phyloP scores from a whole-genome alignment of 169 alveolate species.

The Cryptosporidium bovis region DNA sequence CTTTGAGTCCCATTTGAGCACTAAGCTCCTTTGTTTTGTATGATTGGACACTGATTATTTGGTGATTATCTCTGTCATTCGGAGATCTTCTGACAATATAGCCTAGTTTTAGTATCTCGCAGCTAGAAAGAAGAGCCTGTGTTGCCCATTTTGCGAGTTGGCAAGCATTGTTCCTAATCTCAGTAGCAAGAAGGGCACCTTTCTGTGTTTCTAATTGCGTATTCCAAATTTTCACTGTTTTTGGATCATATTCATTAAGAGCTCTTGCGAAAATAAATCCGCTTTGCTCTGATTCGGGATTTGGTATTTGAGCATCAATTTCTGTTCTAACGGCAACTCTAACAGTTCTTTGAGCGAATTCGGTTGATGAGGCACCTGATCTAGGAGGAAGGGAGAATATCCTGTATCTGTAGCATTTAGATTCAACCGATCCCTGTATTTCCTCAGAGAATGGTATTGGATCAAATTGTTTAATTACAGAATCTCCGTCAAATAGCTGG shows the following conservation, averaged over 20 bases:
- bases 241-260: slow-evolving; percentile 85
- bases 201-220: slow-evolving; percentile 88
- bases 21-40: slow-evolving; percentile 89
- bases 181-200: slow-evolving; percentile 89
- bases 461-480: slow-evolving; percentile 26
- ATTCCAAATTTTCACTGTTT: slow-evolving; percentile 87
- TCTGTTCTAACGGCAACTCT: slow-evolving; percentile 76
- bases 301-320: slow-evolving; percentile 79
- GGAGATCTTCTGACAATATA: slow-evolving; percentile 86
- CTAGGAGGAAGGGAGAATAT: slow-evolving; percentile 85
- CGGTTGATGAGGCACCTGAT: slow-evolving; percentile 76
- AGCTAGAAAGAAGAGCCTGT: slow-evolving; percentile 89
- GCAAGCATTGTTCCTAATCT: slow-evolving; percentile 88
- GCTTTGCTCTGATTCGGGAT: slow-evolving; percentile 76
- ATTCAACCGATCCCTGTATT: slow-evolving; percentile 75
- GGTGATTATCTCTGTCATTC: slow-evolving; percentile 83
- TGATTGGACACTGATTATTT: slow-evolving; percentile 79
- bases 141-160: slow-evolving; percentile 89
- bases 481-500: slow-evolving; percentile 31
- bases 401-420: slow-evolving; percentile 88
- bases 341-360: slow-evolving; percentile 72
- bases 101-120: slow-evolving; percentile 88
- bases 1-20: slow-evolving; percentile 89
- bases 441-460: slow-evolving; percentile 73
- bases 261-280: slow-evolving; percentile 87